Conservation (phyloP, 495 filamentous ascomycete genomes). For the Pyrenula aspistea region DNA sequence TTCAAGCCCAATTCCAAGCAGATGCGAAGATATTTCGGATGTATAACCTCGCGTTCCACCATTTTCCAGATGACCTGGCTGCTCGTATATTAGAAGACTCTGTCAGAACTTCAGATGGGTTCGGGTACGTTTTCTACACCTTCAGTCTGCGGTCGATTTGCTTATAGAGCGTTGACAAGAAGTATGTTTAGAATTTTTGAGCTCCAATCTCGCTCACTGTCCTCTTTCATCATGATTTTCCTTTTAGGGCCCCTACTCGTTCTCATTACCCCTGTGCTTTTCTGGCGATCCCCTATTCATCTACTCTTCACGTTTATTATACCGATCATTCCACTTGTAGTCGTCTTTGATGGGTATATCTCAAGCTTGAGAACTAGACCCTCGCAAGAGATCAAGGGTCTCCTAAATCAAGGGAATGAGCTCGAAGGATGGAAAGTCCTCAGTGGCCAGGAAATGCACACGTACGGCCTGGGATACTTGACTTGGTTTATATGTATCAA, state of each 20-base stretch:
- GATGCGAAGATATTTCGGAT: slow-evolving; percentile 40
- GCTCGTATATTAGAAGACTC: slow-evolving; percentile 46
- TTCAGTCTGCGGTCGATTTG: no score
- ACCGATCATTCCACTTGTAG: slow-evolving; percentile 49
- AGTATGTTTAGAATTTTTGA: slow-evolving; percentile 48
- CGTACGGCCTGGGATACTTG: background rate
- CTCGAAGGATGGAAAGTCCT: slow-evolving; percentile 38
- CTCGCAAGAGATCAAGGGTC: slow-evolving; percentile 44
- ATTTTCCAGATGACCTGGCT: slow-evolving; percentile 56
- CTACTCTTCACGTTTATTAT: slow-evolving; percentile 54
- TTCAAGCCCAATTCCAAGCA: slow-evolving; percentile 18
- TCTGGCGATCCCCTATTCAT: slow-evolving; percentile 43
- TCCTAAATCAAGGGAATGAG: slow-evolving; percentile 35
- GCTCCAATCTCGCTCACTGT: slow-evolving; percentile 47
- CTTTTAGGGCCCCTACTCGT: slow-evolving; percentile 42
- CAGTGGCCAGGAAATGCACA: slow-evolving; percentile 29
- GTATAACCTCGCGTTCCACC: slow-evolving; percentile 67
- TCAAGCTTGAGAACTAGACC: slow-evolving; percentile 53
- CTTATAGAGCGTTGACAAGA: no score
- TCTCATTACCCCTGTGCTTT: slow-evolving; percentile 44
- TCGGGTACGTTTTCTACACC: slow-evolving; percentile 30
- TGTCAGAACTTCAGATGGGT: slow-evolving; percentile 48
- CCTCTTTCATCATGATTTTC: slow-evolving; percentile 39
- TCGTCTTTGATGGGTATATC: slow-evolving; percentile 56
- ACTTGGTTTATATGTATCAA: background rate